phyloP scores from a whole-genome alignment of 192 early-diverging fungal species.

The Haplosporangium gracile region DNA sequence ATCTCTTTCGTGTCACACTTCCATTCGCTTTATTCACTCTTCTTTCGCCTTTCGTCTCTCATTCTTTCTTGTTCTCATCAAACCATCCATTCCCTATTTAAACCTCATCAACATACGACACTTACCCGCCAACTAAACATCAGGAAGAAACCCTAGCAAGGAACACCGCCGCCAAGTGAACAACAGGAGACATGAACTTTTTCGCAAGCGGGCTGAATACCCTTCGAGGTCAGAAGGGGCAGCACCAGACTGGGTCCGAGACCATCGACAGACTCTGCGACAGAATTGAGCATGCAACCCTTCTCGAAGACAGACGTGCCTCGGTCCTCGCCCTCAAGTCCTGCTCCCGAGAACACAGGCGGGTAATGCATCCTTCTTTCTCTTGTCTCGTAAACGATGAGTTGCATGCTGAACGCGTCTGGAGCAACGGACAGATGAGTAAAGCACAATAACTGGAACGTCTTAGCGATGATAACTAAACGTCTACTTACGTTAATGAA shows the following conservation, averaged over 20 bases:
- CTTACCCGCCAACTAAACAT: neutral
- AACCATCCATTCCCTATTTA: neutral
- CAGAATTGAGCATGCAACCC: slow-evolving; percentile 83
- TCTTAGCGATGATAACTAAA: neutral
- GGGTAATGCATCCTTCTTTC: slow-evolving; percentile 56
- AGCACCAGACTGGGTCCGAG: slow-evolving; percentile 73
- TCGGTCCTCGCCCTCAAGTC: slow-evolving; percentile 90
- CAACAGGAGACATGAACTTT: slow-evolving; percentile 65
- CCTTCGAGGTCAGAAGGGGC: slow-evolving; percentile 72
- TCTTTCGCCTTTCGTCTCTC: neutral
- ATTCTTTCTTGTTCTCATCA: neutral
- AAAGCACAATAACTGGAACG: neutral
- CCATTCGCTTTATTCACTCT: neutral
- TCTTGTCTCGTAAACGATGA: neutral
- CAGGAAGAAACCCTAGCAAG: neutral
- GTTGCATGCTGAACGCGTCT: neutral
- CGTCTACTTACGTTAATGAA: neutral
- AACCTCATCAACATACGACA: neutral
- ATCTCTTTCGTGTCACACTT: neutral
- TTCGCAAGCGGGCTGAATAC: slow-evolving; percentile 70
- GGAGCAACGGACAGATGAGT: neutral
- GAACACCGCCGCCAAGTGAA: slow-evolving; percentile 2
- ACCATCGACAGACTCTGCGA: slow-evolving; percentile 90
- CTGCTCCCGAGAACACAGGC: slow-evolving; percentile 85
- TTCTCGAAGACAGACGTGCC: slow-evolving; percentile 92